Base-by-base conservation (phyloP, 306 rosid species). In the Casuarina cunninghamiana region DNA sequence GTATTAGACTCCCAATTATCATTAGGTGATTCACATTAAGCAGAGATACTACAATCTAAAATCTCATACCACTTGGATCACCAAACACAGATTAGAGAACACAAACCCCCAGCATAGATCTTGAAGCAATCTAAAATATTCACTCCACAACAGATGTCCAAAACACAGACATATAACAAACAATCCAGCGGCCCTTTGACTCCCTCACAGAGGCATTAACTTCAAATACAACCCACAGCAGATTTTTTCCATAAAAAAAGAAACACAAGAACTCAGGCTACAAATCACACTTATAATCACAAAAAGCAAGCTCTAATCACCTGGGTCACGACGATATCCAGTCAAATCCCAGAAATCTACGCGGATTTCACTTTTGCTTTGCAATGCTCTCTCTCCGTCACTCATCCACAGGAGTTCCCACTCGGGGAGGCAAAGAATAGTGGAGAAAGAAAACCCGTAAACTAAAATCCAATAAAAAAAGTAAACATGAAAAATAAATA, bases 371-470 rank as follows among this genome's bases (percentile, higher is more conserved):
- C 82, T 75, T 81, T 75, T 74, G 54, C 82, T 65, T 63, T 54
- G 71, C 81, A 68, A 71, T 54, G 3, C 46, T 38, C 72, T 43
- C 75, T 46, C 53, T 55, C 61, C 46, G 61, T 55, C 53, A 45
- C 57, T 13, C 48, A 48, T 51, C 78, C 58, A 45, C 48, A 13
- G 74, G 16, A 76, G 77, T 75, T 45, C 74, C 84, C 86, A 73
- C 78, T 70, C 65, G 71, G 60, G 76, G 76, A 80, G 83, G 87
- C 84, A 86, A 78, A 75, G 82, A 78, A 81, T 81, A 45, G 60
- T 71, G 39, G 50, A 57, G 44, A 70, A n/a, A 0, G 10, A 12
- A 32, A 74, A 15, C 13, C 5, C 2, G 38, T 17, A 54, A 19
- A 46, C 19, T n/a, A 17, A 49, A 61, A 26, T 17, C 16, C 5